Base-by-base conservation (phyloP, 805 yeast species). In the Candida namnaoensis region DNA sequence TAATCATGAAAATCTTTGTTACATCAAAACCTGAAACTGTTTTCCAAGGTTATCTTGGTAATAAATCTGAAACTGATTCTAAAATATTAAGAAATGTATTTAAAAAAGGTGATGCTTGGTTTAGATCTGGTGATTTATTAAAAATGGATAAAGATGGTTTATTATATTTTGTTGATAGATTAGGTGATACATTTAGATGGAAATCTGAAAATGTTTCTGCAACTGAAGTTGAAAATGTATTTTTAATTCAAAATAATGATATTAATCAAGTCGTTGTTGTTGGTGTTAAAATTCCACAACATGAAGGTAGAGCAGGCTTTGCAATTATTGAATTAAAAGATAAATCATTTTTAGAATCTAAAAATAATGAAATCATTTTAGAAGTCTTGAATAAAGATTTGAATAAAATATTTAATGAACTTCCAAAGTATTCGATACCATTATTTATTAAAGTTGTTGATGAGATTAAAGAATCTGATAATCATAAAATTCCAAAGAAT, bases 171-270 rank as follows among this genome's bases (percentile, higher is more conserved):
- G 87, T 88, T 37, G 98, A 90, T 66, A 71, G 98, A 55, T 64
- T 91, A 54, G 98, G 98, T 35, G 98, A 90, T 57, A 91, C 97
- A 0, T 90, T 85, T 67, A 72, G 98, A 52, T 90, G 98, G 98
- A 91, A 88, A 65, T 83, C 95, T 2, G 98, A 90, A 64, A 90
- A 90, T 60, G 96, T 91, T 10, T 80, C 93, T 14, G 88, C 97
- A 12, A 81, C 90, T 32, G 97, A 90, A 64, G 96, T 90, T 34
- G 97, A 91, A 57, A 84, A 82, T 55, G 81, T 79, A 56, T 61
- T 85, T 7, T 30, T 30, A 27, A 58, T 65, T 27, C 64, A 60
- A 24, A 47, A 57, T 30, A 50, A 51, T 15, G 48, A 56, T 5
- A 65, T 83, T 38, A 71, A 72, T 45, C 87, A 82, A 46, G 76